Base-by-base conservation (phyloP, 305 asterid species). In the Fraxinus angustifolia region DNA sequence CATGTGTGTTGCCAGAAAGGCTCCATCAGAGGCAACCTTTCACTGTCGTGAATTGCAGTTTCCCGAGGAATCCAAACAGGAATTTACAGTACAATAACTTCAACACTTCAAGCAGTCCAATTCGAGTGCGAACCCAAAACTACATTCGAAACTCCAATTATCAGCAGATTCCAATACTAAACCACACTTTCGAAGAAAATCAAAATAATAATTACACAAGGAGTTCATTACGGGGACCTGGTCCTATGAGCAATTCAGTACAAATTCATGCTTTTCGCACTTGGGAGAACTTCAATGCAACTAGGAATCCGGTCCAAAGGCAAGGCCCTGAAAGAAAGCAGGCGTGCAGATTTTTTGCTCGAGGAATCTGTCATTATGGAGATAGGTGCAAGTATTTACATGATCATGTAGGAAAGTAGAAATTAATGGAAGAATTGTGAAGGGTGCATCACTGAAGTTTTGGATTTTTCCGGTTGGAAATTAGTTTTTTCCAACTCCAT, bases 351-450 rank as follows among this genome's bases (percentile, higher is more conserved):
- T 86, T 87, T 76, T 92, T 85, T 87, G 84, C 82, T 72, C 89
- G 76, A 84, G 96, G 98, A 81, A 88, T 89, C 83, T 93, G 97
- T 79, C 19, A 82, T 45, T 94, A 77, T 87, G 97, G 97, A 68
- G 88, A 89, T 34, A 90, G 84, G 73, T 93, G 98, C 88, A 93
- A 76, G 87, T 86, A 79, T 78, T 78, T 77, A 78, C 98, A 94
- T 84, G 89, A 84, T 42, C 30, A 1, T 17, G 82, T 62, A 65
- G 79, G 73, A 78, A 38, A 74, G 26, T 67, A 77, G 75, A 6
- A 14, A 70, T 31, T 33, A 70, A 70, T 14, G 10, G 40, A 28
- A 70, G 42, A 70, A 70, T 8, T 58, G 17, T 78, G 77, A 79
- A 62, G 10, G 45, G 26, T 56, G 36, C 75, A 65, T 81, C 75